Evolutionary conservation across 2,329 filamentous ascomycete species (phyloP), one percentile per base, ranked within the genome.

Genomic region (Alternaria triticimaculans): DNA sequence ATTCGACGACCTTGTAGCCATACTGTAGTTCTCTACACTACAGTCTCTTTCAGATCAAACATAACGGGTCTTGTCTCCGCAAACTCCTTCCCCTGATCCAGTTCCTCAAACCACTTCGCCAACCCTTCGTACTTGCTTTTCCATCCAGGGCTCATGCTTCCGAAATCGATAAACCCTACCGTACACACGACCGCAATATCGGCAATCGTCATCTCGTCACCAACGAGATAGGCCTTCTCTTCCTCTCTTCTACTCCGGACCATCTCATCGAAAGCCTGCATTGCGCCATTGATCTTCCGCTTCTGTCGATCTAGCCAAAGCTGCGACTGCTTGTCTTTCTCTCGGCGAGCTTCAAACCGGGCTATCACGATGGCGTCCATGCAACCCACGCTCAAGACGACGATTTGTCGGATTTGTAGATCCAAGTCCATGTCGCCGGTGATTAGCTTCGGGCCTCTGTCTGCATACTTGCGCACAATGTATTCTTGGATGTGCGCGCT

Each of bases 401-500:
- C 67, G 20, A 71, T 68, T 20, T 69, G 67, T 15, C 60, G 57
- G 14, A 66, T 66, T n/a, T 57, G 21, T 15, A 71, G 41, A 25
- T 64, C 55, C 3, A 43, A 46, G 21, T 68, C 65, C 3, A 66
- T 25, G 43, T 68, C 63, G 3, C 58, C 61, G 0, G 67, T 62
- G 6, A 69, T 50, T 6, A 71, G 37, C 20, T 43, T 58, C 6
- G 67, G 67, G 9, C 57, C 59, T 2, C n/a, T 30, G 45, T 64
- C 66, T 3, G 59, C 59, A 50, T 65, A 71, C 25, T 65, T 71
- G 23, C 55, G 56, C 4, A 69, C 67, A 28, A 68, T 66, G 62
- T 71, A 69, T 33, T 58, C 61, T 23, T 65, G 61, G 25, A 71
- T 71, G 50, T 69, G 69, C 28, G 67, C 67, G 43, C 46, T 59